Evolutionary conservation across 179 eudicot species (phyloP).

Genomic region (Vitellaria paradoxa): DNA sequence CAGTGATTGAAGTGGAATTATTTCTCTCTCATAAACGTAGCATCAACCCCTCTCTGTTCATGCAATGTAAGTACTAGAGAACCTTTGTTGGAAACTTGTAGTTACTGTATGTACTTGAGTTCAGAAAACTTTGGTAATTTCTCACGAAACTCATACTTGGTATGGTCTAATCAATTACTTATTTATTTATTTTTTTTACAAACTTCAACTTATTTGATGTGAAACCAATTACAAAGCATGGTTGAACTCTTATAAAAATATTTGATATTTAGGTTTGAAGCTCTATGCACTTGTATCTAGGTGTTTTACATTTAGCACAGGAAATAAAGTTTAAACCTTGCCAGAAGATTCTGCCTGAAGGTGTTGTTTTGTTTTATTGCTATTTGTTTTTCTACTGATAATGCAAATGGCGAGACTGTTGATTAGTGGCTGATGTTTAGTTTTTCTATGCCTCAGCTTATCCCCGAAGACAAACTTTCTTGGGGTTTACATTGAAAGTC

Average conservation of each 20-base stretch:
- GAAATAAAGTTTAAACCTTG: neutral
- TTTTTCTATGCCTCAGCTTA: conserved; percentile 29
- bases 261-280: neutral
- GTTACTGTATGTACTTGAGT: neutral
- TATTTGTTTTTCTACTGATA: neutral
- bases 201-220: too few species aligned
- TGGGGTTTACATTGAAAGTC: conserved; percentile 31
- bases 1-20: conserved; percentile 41
- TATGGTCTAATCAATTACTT: neutral
- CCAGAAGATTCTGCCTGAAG: neutral
- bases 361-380: neutral
- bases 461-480: conserved; percentile 26
- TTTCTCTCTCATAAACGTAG: conserved; percentile 44
- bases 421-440: conserved; percentile 12
- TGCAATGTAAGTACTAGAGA: conserved; percentile 39
- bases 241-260: too few species aligned
- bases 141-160: neutral
- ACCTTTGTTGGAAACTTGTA: neutral
- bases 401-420: neutral
- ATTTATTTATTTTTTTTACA: neutral
- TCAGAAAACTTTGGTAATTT: neutral
- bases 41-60: conserved; percentile 33
- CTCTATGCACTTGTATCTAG: neutral
- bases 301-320: neutral
- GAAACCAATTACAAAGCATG: too few species aligned